These are phyloP conservation scores for Acephala macrosclerotiorum DNA, from an alignment of 2,329 filamentous ascomycete species.

Conservation along the genomic window DNA sequence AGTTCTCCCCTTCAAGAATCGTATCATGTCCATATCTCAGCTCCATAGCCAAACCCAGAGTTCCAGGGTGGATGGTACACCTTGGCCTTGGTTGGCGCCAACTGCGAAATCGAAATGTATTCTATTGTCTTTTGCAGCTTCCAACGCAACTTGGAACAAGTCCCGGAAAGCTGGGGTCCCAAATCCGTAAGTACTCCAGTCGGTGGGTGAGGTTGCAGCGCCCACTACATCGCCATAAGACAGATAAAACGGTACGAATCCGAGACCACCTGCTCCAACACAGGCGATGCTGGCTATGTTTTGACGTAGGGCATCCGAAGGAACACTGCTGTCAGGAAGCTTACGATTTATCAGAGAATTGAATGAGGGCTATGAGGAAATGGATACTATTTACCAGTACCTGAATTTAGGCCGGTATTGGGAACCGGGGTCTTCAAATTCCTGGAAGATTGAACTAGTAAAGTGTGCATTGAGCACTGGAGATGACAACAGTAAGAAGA, in stretches of 20 bases:
- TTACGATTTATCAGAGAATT: slow-evolving; percentile 1
- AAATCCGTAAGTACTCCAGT: slow-evolving; percentile 4
- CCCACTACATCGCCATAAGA: background rate
- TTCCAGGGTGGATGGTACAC: background rate
- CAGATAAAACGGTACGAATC: slow-evolving; percentile 3
- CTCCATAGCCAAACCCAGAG: background rate
- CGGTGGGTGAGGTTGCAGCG: background rate
- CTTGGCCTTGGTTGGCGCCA: background rate
- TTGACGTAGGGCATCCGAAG: background rate
- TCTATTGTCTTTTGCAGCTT: slow-evolving; percentile 7
- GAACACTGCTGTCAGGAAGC: slow-evolving; percentile 6
- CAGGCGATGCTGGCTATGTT: background rate
- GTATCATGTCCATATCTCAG: slow-evolving; percentile 10
- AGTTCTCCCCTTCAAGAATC: background rate
- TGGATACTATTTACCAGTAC: background rate
- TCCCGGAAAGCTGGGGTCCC: background rate
- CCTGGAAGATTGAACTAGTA: background rate
- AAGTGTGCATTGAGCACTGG: slow-evolving; percentile 1
- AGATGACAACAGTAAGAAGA: slow-evolving; percentile 1
- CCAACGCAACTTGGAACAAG: background rate
- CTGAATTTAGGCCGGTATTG: slow-evolving; percentile 11
- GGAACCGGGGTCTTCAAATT: background rate
- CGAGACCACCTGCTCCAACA: background rate
- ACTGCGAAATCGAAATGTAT: slow-evolving; percentile 4
- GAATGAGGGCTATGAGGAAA: background rate